A percentile compares a stretch with the other conserved stretches of the same genome.
Evolutionary conservation across 352 stramenopile genomes (phyloP).

Genomic region (Peronospora destructor): DNA sequence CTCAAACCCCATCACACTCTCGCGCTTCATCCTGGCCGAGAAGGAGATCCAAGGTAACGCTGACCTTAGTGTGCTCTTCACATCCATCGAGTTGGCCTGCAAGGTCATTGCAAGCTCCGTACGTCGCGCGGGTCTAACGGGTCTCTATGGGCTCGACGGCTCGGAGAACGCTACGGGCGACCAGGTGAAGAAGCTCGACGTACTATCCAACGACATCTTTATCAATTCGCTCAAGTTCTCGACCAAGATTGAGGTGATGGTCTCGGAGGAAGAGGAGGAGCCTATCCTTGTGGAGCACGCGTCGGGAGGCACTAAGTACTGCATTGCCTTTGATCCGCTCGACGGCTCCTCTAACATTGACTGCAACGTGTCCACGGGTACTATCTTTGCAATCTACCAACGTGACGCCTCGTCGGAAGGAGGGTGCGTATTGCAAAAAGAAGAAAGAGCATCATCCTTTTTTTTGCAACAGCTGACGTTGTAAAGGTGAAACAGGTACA

Average conservation of each 20-base stretch:
- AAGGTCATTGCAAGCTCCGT: constrained; percentile 97
- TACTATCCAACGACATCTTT: constrained; percentile 98
- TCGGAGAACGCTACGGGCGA: constrained; percentile 96
- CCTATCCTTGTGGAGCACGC: constrained; percentile 90
- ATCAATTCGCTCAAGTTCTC: constrained; percentile 96
- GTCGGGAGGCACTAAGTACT: constrained; percentile 82
- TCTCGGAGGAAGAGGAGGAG: constrained; percentile 97
- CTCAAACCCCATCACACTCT: constrained; percentile 89
- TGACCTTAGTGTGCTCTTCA: constrained; percentile 93
- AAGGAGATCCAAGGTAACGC: constrained; percentile 90
- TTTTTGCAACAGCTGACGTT: not conserved
- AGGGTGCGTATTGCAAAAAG: constrained; percentile 22
- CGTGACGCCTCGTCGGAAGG: constrained; percentile 45
- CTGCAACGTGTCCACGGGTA: constrained; percentile 98
- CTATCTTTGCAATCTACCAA: constrained; percentile 98
- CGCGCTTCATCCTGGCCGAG: constrained; percentile 89
- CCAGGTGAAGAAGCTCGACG: constrained; percentile 98
- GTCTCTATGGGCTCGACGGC: constrained; percentile 93
- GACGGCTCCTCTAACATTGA: constrained; percentile 99
- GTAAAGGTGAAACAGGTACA: constrained; percentile 28
- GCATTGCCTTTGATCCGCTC: constrained; percentile 97
- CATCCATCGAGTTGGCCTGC: constrained; percentile 92
- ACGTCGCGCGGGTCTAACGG: constrained; percentile 89
- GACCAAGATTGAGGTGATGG: constrained; percentile 95
- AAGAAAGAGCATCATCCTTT: too few species aligned